Evolutionary conservation across 2,329 filamentous ascomycete species (phyloP).

Genomic region (Alternaria metachromatica): DNA sequence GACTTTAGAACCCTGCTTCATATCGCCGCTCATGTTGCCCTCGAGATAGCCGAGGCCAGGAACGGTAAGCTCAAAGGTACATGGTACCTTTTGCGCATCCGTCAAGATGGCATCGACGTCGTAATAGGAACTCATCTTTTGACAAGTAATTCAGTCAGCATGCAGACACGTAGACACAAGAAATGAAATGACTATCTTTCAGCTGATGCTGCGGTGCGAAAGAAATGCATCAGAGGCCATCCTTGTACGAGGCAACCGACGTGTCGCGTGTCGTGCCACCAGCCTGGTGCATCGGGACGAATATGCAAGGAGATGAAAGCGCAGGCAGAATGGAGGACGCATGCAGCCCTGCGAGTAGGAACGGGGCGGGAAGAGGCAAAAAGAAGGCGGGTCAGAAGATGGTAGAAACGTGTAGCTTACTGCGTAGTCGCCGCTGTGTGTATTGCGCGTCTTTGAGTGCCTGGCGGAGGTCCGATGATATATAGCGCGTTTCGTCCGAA

Average conservation of each 20-base stretch:
- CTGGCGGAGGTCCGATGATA: constrained; percentile 27
- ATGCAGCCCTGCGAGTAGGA: background rate
- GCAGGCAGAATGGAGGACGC: background rate
- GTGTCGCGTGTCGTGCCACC: constrained; percentile 36
- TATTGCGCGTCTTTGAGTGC: constrained; percentile 44
- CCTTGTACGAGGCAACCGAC: constrained; percentile 16
- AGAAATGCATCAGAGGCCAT: constrained; percentile 2
- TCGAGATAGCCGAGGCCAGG: constrained; percentile 88
- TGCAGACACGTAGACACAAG: background rate
- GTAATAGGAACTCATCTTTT: constrained; percentile 71
- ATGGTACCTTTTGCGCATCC: constrained; percentile 93
- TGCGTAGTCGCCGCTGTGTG: constrained; percentile 18
- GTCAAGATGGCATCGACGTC: constrained; percentile 84
- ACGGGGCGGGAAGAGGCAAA: constrained; percentile 5
- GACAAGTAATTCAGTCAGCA: background rate
- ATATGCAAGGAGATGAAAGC: constrained; percentile 26
- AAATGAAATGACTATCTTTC: background rate
- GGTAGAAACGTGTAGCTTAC: constrained; percentile 23
- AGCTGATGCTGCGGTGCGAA: background rate
- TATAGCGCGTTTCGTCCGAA: constrained; percentile 26
- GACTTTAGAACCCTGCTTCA: constrained; percentile 81
- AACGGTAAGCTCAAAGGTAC: constrained; percentile 90
- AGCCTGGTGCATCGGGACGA: constrained; percentile 18
- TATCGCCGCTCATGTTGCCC: constrained; percentile 73
- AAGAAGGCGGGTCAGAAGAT: background rate